Conservation (phyloP, 306 rosid species). For the Sesbania bispinosa region DNA sequence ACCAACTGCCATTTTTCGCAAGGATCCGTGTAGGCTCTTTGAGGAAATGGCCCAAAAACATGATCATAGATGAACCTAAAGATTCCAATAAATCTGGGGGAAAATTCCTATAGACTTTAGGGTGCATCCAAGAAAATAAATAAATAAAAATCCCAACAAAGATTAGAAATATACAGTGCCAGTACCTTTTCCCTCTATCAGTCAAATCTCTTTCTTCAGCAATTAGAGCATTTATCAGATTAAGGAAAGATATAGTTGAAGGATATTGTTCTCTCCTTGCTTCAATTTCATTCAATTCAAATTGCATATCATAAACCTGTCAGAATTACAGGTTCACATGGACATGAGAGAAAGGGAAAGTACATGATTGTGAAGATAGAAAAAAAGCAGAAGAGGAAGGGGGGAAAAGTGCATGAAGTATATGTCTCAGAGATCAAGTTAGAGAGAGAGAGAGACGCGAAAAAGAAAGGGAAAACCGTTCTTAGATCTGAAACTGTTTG, state of each 20-base stretch:
- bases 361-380: neutral
- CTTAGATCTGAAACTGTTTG: no score
- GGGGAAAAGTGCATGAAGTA: slow-evolving; percentile 3
- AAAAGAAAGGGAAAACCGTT: no score
- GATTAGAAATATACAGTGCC: slow-evolving; percentile 2
- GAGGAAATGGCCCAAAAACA: slow-evolving; percentile 98
- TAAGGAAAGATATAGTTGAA: slow-evolving; percentile 90
- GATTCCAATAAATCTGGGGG: slow-evolving; percentile 87
- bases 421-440: no score
- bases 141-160: neutral
- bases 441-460: no score
- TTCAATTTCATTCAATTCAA: slow-evolving; percentile 90
- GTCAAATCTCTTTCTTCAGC: slow-evolving; percentile 88
- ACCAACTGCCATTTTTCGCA: slow-evolving; percentile 95
- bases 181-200: slow-evolving; percentile 91
- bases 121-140: neutral
- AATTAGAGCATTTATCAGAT: slow-evolving; percentile 84
- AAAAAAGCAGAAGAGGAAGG: neutral
- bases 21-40: slow-evolving; percentile 87
- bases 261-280: slow-evolving; percentile 97
- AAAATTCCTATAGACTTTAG: neutral
- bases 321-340: slow-evolving; percentile 25
- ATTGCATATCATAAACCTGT: slow-evolving; percentile 98
- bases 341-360: neutral
- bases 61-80: slow-evolving; percentile 92